Percentiles rank a stretch among this genome's conserved stretches.
These are phyloP conservation scores for Trichosporon faecale DNA, from an alignment of 1,284 basidiomycete genomes.

Conservation along the genomic window DNA sequence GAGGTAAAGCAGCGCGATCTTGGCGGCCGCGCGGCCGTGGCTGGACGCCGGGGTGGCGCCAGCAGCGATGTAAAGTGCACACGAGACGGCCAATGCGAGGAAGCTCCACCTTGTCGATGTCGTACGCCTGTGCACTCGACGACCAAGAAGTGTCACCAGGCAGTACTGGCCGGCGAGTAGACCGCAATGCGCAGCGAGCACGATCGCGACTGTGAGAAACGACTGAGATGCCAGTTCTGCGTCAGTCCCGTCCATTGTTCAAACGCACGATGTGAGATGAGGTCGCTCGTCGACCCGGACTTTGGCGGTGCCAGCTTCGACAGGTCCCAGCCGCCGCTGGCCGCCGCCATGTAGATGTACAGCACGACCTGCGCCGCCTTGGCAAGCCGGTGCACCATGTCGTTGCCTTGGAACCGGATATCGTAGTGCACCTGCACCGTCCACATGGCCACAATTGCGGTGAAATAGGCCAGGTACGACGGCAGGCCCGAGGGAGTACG, in stretches of 20 bases:
- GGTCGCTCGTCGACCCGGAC: neutral
- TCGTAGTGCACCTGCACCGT: conserved; percentile 39
- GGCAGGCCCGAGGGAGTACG: conserved; percentile 26
- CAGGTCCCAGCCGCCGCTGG: conserved; percentile 32
- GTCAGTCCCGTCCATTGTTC: neutral
- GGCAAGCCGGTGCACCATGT: conserved; percentile 31
- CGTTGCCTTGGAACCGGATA: conserved; percentile 35
- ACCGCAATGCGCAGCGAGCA: conserved; percentile 26
- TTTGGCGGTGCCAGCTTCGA: neutral
- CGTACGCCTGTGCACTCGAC: neutral
- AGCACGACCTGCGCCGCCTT: conserved; percentile 35
- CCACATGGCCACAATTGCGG: conserved; percentile 36
- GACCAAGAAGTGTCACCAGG: neutral
- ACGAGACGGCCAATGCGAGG: conserved; percentile 19
- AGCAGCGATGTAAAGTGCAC: conserved; percentile 23
- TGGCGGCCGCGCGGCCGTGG: conserved; percentile 17
- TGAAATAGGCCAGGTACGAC: conserved; percentile 34
- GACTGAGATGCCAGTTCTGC: conserved; percentile 15
- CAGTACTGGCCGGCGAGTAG: conserved; percentile 30
- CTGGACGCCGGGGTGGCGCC: conserved; percentile 21
- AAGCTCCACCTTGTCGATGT: neutral
- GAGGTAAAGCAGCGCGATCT: conserved; percentile 36
- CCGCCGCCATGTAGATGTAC: conserved; percentile 40
- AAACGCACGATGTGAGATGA: neutral
- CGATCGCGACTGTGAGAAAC: conserved; percentile 31